A percentile compares a stretch with the other conserved stretches of the same genome.
These are phyloP conservation scores for Chaetomiaceae sp. DNA, from an alignment of 2,329 filamentous ascomycete species.

Conservation along the genomic window DNA sequence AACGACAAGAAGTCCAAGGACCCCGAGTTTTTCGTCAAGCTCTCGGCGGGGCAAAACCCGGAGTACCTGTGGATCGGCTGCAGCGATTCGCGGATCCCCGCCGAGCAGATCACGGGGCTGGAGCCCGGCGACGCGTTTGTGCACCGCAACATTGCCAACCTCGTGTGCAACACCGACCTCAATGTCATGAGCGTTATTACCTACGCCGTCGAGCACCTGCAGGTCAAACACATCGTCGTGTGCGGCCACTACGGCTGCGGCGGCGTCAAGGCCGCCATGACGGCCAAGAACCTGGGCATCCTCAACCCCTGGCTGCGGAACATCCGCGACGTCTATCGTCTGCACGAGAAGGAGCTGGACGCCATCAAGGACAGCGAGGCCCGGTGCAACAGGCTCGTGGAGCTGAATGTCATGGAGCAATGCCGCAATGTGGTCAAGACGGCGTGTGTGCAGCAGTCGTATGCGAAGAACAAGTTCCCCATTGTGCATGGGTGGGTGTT, in stretches of 20 bases:
- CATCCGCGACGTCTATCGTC: slow-evolving; percentile 68
- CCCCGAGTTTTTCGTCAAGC: slow-evolving; percentile 61
- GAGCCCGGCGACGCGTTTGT: slow-evolving; percentile 89
- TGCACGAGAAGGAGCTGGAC: slow-evolving; percentile 68
- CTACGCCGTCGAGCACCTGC: slow-evolving; percentile 76
- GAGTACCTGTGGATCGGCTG: slow-evolving; percentile 87
- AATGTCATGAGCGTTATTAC: slow-evolving; percentile 79
- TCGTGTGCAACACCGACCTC: slow-evolving; percentile 74
- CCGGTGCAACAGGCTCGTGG: slow-evolving; percentile 67
- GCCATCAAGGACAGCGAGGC: slow-evolving; percentile 53
- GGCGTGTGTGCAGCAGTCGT: slow-evolving; percentile 70
- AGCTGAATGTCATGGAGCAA: slow-evolving; percentile 78
- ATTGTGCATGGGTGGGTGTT: slow-evolving; percentile 74
- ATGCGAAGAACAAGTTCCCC: slow-evolving; percentile 58
- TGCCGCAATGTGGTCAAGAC: slow-evolving; percentile 77
- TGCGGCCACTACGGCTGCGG: slow-evolving; percentile 78
- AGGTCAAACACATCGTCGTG: slow-evolving; percentile 76
- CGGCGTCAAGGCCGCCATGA: slow-evolving; percentile 71
- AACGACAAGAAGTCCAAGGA: slow-evolving; percentile 53
- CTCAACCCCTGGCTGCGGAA: slow-evolving; percentile 72
- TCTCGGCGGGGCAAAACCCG: slow-evolving; percentile 61
- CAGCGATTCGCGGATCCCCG: slow-evolving; percentile 86
- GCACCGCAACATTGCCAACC: slow-evolving; percentile 92
- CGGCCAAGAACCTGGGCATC: slow-evolving; percentile 63
- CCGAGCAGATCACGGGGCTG: slow-evolving; percentile 78